Conservation (phyloP, 2,329 filamentous ascomycete species). For the Ophiocordyceps camponoti-floridani region DNA sequence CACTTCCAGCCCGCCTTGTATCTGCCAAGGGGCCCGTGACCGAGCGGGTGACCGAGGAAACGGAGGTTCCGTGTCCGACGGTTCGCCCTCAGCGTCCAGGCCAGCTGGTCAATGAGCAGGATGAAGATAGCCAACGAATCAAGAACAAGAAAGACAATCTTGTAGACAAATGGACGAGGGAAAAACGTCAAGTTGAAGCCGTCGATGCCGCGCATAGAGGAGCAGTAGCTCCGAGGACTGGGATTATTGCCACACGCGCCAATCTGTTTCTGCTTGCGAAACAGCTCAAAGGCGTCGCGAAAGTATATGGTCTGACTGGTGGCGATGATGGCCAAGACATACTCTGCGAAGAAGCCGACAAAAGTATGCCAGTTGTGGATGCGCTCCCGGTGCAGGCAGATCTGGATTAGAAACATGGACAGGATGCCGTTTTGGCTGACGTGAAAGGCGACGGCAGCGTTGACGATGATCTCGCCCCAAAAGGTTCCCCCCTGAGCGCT, state of each 20-base stretch:
- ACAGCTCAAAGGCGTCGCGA: conserved; percentile 14
- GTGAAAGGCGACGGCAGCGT: conserved; percentile 18
- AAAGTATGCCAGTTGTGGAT: conserved; percentile 23
- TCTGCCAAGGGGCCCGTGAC: conserved; percentile 12
- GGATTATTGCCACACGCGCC: conserved; percentile 16
- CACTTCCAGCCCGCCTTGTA: conserved; percentile 11
- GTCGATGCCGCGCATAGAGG: conserved; percentile 14
- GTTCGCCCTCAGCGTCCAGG: conserved; percentile 18
- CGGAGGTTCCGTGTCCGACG: conserved; percentile 12
- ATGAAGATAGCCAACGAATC: conserved; percentile 17
- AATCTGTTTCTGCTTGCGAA: conserved; percentile 13
- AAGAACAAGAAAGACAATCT: conserved; percentile 18
- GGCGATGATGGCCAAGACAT: conserved; percentile 18
- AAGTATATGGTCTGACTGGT: conserved; percentile 18
- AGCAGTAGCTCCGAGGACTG: conserved; percentile 20
- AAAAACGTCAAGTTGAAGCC: conserved; percentile 18
- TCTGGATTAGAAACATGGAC: conserved; percentile 19
- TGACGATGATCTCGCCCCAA: conserved; percentile 20
- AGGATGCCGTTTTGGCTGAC: conserved; percentile 18
- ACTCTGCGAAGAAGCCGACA: conserved; percentile 19
- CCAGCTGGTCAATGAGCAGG: conserved; percentile 15
- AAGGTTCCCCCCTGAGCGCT: conserved; percentile 21
- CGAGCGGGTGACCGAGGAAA: conserved; percentile 13
- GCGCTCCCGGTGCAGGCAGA: conserved; percentile 19
- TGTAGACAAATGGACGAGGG: conserved; percentile 18